These are phyloP conservation scores for Grigorovia humatica DNA, from an alignment of 805 yeast genomes.

Conservation along the genomic window DNA sequence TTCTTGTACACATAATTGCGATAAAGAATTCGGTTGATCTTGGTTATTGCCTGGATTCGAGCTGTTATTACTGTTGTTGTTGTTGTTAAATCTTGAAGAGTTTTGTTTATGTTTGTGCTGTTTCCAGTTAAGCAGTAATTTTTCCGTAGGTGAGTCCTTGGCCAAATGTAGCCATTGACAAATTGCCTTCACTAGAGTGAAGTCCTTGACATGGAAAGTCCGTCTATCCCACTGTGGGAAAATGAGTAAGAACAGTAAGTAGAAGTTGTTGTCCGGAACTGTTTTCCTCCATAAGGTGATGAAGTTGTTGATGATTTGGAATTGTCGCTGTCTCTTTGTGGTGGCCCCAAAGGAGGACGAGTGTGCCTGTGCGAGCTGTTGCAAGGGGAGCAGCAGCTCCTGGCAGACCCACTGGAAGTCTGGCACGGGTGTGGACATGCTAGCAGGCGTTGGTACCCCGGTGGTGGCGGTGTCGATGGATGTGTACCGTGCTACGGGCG, in stretches of 20 bases:
- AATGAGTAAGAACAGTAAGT: conserved; percentile 49
- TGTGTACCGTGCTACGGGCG: not conserved
- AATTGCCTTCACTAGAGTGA: conserved; percentile 41
- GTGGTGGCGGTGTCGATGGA: conserved; percentile 27
- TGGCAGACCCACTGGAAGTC: conserved; percentile 31
- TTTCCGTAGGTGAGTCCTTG: conserved; percentile 51
- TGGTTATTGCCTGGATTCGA: too few relatives aligned
- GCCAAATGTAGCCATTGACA: conserved; percentile 48
- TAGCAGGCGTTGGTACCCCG: too few relatives aligned
- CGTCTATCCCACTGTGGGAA: conserved; percentile 53
- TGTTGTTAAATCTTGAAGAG: too few relatives aligned
- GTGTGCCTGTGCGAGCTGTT: not conserved
- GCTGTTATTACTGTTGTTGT: too few relatives aligned
- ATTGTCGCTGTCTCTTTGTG: conserved; percentile 10
- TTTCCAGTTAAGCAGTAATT: conserved; percentile 39
- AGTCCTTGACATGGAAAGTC: conserved; percentile 54
- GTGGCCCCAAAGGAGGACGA: too few relatives aligned
- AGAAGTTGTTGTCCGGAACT: conserved; percentile 57
- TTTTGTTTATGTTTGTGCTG: conserved; percentile 4
- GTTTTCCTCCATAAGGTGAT: conserved; percentile 40
- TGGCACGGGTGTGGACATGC: conserved; percentile 5
- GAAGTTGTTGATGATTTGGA: conserved; percentile 31
- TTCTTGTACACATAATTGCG: conserved; percentile 39
- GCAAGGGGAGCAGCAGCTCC: conserved; percentile 14
- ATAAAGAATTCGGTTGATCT: conserved; percentile 22